Evolutionary conservation across 176 grass and related monocot species (phyloP).

Genomic region (Ananas comosus): DNA sequence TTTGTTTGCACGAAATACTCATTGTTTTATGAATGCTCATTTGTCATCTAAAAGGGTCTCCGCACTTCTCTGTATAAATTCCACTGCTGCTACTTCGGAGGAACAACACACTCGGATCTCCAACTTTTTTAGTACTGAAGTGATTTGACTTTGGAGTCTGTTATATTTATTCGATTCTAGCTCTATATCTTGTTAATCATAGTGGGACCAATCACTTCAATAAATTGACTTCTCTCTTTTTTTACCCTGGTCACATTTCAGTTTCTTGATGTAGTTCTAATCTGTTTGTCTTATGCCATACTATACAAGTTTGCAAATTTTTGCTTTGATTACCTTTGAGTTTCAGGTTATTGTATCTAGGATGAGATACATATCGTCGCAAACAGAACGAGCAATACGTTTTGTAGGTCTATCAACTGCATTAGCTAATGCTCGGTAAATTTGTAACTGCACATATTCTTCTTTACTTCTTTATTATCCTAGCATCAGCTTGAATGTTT

Average conservation of each 20-base stretch:
- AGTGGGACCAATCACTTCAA: neutral
- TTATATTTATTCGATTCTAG: too few relatives aligned
- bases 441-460: conserved; percentile 8
- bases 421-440: conserved; percentile 85
- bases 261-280: neutral
- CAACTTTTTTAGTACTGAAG: too few relatives aligned
- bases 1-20: too few relatives aligned
- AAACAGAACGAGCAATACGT: conserved; percentile 71
- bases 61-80: too few relatives aligned
- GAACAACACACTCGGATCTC: too few relatives aligned
- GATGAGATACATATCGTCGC: conserved; percentile 98
- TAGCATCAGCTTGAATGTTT: neutral
- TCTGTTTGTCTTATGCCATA: neutral
- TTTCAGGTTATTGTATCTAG: conserved; percentile 97
- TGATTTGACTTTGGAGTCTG: too few relatives aligned
- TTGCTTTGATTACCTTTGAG: neutral
- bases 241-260: neutral
- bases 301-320: neutral
- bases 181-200: too few relatives aligned
- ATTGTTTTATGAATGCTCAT: too few relatives aligned
- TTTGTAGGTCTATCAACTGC: conserved; percentile 98
- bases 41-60: too few relatives aligned
- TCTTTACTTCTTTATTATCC: neutral
- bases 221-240: neutral
- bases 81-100: too few relatives aligned